Percentiles rank a stretch among this genome's conserved stretches.
Conservation (phyloP, 331 rosid species). For the Quercus phellos region DNA sequence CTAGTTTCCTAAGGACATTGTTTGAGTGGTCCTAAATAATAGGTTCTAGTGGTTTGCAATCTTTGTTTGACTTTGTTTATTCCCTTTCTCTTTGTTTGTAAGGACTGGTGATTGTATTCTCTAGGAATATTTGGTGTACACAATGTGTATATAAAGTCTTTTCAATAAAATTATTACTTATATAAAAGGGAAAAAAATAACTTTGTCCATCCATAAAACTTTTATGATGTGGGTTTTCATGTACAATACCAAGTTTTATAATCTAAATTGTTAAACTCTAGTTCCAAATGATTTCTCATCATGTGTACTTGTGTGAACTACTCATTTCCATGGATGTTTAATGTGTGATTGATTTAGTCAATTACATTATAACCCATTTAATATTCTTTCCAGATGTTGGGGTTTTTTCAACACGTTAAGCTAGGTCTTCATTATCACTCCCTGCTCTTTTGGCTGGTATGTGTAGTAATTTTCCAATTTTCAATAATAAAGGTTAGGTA, state of each 20-base stretch:
- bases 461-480: conserved; percentile 15
- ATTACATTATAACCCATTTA: conserved; percentile 12
- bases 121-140: too few relatives aligned
- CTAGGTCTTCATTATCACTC: conserved; percentile 84
- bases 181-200: too few relatives aligned
- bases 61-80: too few relatives aligned
- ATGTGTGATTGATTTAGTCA: conserved; percentile 6
- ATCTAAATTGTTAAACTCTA: background rate
- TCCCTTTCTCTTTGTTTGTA: too few relatives aligned
- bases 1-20: too few relatives aligned
- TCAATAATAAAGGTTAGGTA: conserved; percentile 6
- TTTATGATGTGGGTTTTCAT: background rate
- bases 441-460: conserved; percentile 89
- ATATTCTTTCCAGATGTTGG: conserved; percentile 66
- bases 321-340: background rate
- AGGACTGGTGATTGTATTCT: too few relatives aligned
- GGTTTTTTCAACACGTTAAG: conserved; percentile 78
- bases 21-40: too few relatives aligned
- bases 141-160: too few relatives aligned
- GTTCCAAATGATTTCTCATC: background rate
- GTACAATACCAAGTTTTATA: background rate
- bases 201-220: background rate
- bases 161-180: too few relatives aligned
- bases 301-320: background rate
- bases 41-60: too few relatives aligned